Conservation (phyloP, 1,284 basidiomycete genomes). For the Leccinum variabile region DNA sequence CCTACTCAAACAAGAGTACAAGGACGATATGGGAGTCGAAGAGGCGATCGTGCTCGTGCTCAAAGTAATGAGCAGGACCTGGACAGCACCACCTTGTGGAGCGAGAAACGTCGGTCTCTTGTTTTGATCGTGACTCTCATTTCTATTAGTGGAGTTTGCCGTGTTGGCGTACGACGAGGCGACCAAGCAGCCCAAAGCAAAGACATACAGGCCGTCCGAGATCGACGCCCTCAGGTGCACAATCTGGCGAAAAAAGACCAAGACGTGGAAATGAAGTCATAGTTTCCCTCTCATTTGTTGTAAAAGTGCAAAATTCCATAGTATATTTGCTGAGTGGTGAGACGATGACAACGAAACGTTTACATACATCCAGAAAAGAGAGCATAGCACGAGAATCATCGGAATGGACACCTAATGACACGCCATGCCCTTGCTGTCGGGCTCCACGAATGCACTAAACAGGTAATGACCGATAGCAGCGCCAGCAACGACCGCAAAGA, state of each 20-base stretch:
- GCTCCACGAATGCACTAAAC: conserved; percentile 59
- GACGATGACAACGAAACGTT: not conserved
- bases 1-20: conserved; percentile 97
- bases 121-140: conserved; percentile 5
- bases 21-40: conserved; percentile 89
- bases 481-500: conserved; percentile 69
- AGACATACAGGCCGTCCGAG: conserved; percentile 91
- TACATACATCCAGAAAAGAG: not conserved
- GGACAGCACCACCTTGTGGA: conserved; percentile 95
- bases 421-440: conserved; percentile 61
- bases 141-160: conserved; percentile 85
- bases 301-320: conserved; percentile 3
- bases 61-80: conserved; percentile 98
- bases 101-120: conserved; percentile 91
- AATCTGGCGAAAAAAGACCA: conserved; percentile 87
- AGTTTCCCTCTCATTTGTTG: conserved; percentile 6
- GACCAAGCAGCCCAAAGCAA: conserved; percentile 82
- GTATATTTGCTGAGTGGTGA: not conserved
- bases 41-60: conserved; percentile 92
- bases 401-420: conserved; percentile 42
- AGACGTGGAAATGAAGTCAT: conserved; percentile 67
- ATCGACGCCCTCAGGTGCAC: conserved; percentile 85
- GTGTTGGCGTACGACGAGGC: conserved; percentile 83
- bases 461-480: conserved; percentile 73
- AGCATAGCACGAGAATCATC: not conserved